Evolutionary conservation across 2,329 filamentous ascomycete species (phyloP).

Genomic region (Pyrenochaeta sp.): DNA sequence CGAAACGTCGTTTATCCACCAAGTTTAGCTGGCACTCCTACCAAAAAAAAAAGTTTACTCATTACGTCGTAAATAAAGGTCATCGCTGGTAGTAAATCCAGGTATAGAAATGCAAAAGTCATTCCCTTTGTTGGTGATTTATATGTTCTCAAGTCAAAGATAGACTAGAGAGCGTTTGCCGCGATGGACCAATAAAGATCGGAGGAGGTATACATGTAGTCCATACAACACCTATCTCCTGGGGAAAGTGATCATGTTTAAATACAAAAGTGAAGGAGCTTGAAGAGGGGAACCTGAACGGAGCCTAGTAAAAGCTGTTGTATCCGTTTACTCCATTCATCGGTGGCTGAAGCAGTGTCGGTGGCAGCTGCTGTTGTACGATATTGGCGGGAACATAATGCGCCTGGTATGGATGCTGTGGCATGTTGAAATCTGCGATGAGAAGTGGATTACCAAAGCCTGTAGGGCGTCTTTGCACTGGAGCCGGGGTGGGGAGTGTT

Average conservation of each 20-base stretch:
- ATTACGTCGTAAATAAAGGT: constrained; percentile 13
- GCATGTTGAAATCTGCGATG: constrained; percentile 76
- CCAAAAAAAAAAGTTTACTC: constrained; percentile 6
- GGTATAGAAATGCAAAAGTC: neutral
- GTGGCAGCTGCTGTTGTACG: constrained; percentile 36
- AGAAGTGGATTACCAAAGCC: constrained; percentile 75
- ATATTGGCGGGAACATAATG: constrained; percentile 78
- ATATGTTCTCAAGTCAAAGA: neutral
- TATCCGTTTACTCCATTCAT: constrained; percentile 29
- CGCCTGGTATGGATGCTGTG: constrained; percentile 82
- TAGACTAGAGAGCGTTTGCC: neutral
- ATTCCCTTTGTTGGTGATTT: neutral
- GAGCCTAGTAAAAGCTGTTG: constrained; percentile 23
- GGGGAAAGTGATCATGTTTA: neutral
- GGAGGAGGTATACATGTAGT: neutral
- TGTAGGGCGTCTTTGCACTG: constrained; percentile 47
- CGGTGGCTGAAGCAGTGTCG: constrained; percentile 29
- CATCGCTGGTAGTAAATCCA: neutral
- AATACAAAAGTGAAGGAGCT: neutral
- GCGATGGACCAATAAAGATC: neutral
- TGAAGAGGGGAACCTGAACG: constrained; percentile 12
- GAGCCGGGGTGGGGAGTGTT: constrained; percentile 21
- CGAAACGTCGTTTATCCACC: neutral
- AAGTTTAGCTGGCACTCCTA: neutral
- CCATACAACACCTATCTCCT: neutral